These are phyloP conservation scores for Arbutus unedo DNA, from an alignment of 148 eudicot genomes.

Conservation along the genomic window DNA sequence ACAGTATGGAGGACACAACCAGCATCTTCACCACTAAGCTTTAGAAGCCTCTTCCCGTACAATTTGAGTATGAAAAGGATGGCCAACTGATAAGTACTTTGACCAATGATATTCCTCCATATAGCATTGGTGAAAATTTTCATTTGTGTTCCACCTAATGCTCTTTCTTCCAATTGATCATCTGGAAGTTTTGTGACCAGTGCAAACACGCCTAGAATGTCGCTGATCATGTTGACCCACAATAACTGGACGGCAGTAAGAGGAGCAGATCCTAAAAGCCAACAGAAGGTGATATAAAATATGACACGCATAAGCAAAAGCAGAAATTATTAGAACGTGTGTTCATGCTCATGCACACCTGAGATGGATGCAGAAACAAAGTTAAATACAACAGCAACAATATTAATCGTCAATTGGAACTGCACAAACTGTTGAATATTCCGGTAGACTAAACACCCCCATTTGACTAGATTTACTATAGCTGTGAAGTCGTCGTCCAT, in stretches of 20 bases:
- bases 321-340: too few relatives aligned
- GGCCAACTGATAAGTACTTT: conserved; percentile 71
- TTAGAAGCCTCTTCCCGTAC: conserved; percentile 56
- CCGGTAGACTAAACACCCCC: conserved; percentile 77
- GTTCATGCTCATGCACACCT: too few relatives aligned
- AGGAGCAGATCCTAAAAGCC: conserved; percentile 83
- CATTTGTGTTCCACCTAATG: conserved; percentile 56
- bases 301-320: too few relatives aligned
- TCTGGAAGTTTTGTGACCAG: conserved; percentile 87
- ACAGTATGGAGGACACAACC: conserved; percentile 54
- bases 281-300: too few relatives aligned
- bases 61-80: conserved; percentile 67
- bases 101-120: conserved; percentile 95
- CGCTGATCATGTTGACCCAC: conserved; percentile 98
- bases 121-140: conserved; percentile 70
- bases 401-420: conserved; percentile 86
- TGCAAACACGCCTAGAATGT: conserved; percentile 88
- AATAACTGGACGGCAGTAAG: conserved; percentile 88
- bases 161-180: conserved; percentile 72
- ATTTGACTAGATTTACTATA: too few relatives aligned
- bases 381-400: conserved; percentile 80
- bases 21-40: conserved; percentile 59
- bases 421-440: conserved; percentile 96
- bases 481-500: too few relatives aligned
- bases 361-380: too few relatives aligned